phyloP scores from a whole-genome alignment of 441 rosid species.

The Caryocar brasiliense region DNA sequence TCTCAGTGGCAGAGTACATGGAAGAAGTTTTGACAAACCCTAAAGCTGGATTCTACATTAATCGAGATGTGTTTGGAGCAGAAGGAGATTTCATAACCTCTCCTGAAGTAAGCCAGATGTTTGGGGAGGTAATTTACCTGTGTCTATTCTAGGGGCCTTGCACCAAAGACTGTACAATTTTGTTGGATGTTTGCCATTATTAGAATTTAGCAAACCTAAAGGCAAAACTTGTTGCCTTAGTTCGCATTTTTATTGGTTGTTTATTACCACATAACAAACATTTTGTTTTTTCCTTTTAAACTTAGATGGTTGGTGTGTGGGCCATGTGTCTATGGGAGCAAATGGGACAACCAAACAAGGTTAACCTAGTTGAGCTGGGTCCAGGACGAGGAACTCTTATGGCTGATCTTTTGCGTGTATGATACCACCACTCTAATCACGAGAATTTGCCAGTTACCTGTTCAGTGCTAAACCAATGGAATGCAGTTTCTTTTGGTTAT shows the following conservation, averaged over 20 bases:
- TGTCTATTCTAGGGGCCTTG: background rate
- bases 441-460: slow-evolving; percentile 1
- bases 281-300: background rate
- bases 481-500: background rate
- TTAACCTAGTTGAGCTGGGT: slow-evolving; percentile 83
- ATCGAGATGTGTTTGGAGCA: slow-evolving; percentile 81
- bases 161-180: too few species aligned
- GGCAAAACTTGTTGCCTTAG: background rate
- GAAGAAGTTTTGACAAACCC: slow-evolving; percentile 94
- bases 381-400: slow-evolving; percentile 91
- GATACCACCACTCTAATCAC: slow-evolving; percentile 9
- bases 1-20: slow-evolving; percentile 87
- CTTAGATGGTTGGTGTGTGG: slow-evolving; percentile 85
- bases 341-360: slow-evolving; percentile 69
- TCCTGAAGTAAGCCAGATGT: slow-evolving; percentile 95
- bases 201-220: background rate
- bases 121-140: slow-evolving; percentile 61
- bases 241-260: background rate
- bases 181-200: background rate
- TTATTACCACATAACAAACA: background rate
- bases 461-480: background rate
- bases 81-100: slow-evolving; percentile 95
- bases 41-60: slow-evolving; percentile 78
- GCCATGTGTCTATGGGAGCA: slow-evolving; percentile 87
- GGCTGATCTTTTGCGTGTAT: slow-evolving; percentile 82